These are phyloP conservation scores for Arthroderma uncinatum DNA, from an alignment of 2,329 filamentous ascomycete species.

Conservation along the genomic window DNA sequence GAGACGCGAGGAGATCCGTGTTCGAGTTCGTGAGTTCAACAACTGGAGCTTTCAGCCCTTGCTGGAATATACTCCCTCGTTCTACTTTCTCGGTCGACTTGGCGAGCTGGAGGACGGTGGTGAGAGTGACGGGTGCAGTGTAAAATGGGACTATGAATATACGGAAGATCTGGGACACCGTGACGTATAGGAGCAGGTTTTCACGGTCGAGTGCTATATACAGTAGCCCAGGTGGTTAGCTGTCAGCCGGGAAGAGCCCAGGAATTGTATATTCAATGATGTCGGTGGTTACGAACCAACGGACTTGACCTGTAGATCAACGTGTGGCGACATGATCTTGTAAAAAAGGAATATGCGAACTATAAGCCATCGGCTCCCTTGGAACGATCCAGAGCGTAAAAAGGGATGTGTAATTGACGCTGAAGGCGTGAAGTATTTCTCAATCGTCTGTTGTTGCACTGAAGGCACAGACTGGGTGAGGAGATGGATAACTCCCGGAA, in stretches of 20 bases:
- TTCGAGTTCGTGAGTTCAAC: conserved; percentile 1
- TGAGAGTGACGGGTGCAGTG: conserved; percentile 54
- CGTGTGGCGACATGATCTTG: conserved; percentile 65
- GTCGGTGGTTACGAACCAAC: conserved; percentile 35
- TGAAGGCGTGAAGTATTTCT: conserved; percentile 60
- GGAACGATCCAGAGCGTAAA: conserved; percentile 52
- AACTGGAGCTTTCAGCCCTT: neutral
- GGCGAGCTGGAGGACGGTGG: conserved; percentile 46
- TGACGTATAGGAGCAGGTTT: conserved; percentile 59
- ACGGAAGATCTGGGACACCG: conserved; percentile 62
- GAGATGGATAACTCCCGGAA: conserved; percentile 53
- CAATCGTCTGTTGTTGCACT: conserved; percentile 53
- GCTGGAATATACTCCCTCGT: conserved; percentile 7
- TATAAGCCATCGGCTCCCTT: conserved; percentile 56
- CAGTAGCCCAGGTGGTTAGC: conserved; percentile 3
- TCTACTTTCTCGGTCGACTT: conserved; percentile 43
- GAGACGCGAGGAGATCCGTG: neutral
- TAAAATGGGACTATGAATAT: conserved; percentile 71
- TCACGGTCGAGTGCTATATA: conserved; percentile 56
- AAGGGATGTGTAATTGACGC: conserved; percentile 70
- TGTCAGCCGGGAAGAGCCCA: too few species aligned
- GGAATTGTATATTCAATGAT: neutral
- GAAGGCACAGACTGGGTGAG: conserved; percentile 57
- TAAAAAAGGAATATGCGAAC: conserved; percentile 69
- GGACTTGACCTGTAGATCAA: conserved; percentile 55